Evolutionary conservation across 129 eudicot genomes (phyloP).

Genomic region (Chrysanthemum makinoi): DNA sequence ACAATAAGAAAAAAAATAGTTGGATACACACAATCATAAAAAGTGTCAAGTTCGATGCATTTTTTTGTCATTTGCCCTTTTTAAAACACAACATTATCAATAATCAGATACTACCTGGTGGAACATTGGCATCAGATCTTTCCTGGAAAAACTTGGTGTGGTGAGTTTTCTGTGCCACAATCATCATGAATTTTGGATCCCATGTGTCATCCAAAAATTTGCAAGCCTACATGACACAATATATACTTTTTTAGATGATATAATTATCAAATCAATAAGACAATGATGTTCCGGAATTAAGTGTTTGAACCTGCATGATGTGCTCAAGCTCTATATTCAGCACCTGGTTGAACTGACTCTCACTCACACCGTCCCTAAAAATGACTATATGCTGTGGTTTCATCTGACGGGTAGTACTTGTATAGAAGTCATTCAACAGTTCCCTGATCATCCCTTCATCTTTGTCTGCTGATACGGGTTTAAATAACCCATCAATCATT

Average conservation of each 20-base stretch:
- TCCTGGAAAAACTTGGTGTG: constrained; percentile 33
- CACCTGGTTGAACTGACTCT: constrained; percentile 76
- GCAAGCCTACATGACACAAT: constrained; percentile 38
- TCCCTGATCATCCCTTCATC: constrained; percentile 34
- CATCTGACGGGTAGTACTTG: constrained; percentile 26
- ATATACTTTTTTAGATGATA: too few species aligned
- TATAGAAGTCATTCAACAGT: constrained; percentile 44
- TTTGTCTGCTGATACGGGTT: background rate
- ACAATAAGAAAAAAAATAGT: too few species aligned
- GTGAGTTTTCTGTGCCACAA: constrained; percentile 79
- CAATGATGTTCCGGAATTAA: too few species aligned
- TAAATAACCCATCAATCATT: too few species aligned
- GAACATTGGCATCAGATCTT: too few species aligned
- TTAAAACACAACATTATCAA: too few species aligned
- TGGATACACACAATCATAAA: too few species aligned
- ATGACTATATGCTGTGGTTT: constrained; percentile 56
- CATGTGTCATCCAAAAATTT: constrained; percentile 32
- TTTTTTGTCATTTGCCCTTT: too few species aligned
- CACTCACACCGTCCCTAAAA: constrained; percentile 72
- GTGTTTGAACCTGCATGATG: constrained; percentile 31
- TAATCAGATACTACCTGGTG: too few species aligned
- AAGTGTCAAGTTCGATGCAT: too few species aligned
- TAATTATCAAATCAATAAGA: too few species aligned
- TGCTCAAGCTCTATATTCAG: constrained; percentile 61
- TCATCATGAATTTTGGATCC: constrained; percentile 53